These are phyloP conservation scores for Vicia sativa DNA, from an alignment of 306 rosid species.

Conservation along the genomic window DNA sequence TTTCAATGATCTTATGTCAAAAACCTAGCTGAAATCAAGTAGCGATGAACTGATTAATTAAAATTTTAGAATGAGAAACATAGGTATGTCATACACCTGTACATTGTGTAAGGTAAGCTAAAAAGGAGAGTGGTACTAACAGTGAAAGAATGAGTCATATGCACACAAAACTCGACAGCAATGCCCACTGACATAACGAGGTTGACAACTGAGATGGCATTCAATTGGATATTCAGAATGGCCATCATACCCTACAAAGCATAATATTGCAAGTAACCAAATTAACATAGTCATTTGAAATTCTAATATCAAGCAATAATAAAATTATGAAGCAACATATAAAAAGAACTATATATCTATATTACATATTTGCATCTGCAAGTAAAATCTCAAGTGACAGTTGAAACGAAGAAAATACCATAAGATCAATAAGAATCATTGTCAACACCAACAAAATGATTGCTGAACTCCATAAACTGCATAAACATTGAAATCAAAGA, in stretches of 20 bases:
- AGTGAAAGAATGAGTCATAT: constrained; percentile 84
- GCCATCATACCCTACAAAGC: constrained; percentile 93
- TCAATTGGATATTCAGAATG: constrained; percentile 86
- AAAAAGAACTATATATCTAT: constrained; percentile 17
- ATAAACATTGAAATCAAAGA: constrained; percentile 41
- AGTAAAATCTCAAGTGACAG: constrained; percentile 11
- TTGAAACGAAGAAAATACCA: constrained; percentile 59
- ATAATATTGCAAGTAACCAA: constrained; percentile 40
- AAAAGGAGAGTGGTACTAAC: constrained; percentile 60
- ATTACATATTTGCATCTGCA: constrained; percentile 23
- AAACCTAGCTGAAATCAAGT: neutral
- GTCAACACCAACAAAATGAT: constrained; percentile 88
- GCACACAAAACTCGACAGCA: constrained; percentile 98
- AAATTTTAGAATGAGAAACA: neutral
- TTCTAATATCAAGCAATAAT: constrained; percentile 25
- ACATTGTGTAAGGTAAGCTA: constrained; percentile 8
- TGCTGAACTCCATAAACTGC: constrained; percentile 93
- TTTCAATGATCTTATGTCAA: neutral
- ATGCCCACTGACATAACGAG: constrained; percentile 98
- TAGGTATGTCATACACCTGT: neutral
- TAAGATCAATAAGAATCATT: constrained; percentile 89
- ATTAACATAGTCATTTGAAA: constrained; percentile 22
- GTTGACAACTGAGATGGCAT: constrained; percentile 95
- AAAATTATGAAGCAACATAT: constrained; percentile 19
- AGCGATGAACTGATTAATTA: neutral